Base-by-base conservation (phyloP, 1,284 basidiomycete genomes). In the Clitocybe nebularis region DNA sequence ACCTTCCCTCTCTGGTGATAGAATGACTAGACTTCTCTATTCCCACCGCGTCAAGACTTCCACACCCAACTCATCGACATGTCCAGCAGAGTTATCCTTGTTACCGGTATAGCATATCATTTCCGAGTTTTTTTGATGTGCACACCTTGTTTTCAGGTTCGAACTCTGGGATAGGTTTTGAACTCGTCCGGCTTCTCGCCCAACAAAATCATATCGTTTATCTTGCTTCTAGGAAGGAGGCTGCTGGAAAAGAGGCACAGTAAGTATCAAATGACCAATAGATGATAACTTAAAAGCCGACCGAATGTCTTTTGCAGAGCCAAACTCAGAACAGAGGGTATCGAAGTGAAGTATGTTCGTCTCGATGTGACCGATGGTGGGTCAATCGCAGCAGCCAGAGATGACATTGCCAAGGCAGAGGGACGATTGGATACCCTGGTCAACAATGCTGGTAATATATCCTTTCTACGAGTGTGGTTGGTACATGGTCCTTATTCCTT, bases 391-490 rank as follows among this genome's bases (percentile, higher is more conserved):
- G 53, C 63, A 28, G 64, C 69, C n/a, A 59, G 58, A 34, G 56
- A 59, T 1, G 39, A 51, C 17, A 68, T 74, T 32, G 59, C 68
- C 45, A 60, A 65, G 16, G 63, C 55, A 0, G 66, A 72, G 44
- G 72, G 72, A 1, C 61, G 55, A 7, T 54, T 76, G 24, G 69
- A 76, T 49, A 66, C 72, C 5, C 58, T 76, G 19, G 68, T 76
- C 26, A 74, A 75, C 55, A 75, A 75, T 44, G 73, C 73, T 9
- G 73, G 71, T 63, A 43, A 34, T 14, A 5, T n/a, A 23, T 8
- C n/a, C n/a, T 3, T 39, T 5, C 34, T n/a, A 5, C 11, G 26
- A 5, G 24, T 28, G 10, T 28, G 9, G 16, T 26, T 6, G 13
- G 37, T 36, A 11, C 8, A 28, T 3, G 33, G 5, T 23, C 9